Percentiles rank a stretch among this genome's conserved stretches.
These are phyloP conservation scores for Mucor circinelloides DNA, from an alignment of 371 early-diverging fungal species.

Conservation along the genomic window DNA sequence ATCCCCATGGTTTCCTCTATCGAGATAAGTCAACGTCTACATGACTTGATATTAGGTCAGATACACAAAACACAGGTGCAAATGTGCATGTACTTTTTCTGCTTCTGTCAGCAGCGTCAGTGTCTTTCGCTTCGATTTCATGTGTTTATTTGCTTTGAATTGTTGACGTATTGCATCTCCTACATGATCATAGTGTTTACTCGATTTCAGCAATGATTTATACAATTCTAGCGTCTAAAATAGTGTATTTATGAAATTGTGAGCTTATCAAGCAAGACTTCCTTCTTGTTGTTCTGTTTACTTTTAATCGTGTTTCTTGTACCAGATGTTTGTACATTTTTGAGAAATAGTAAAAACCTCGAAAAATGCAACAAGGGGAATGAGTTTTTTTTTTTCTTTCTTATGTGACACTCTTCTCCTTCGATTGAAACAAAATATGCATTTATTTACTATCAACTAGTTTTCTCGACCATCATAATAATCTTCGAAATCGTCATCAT, in stretches of 20 bases:
- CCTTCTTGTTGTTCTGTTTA: background rate
- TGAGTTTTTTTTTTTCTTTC: background rate
- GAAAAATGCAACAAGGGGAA: too few species aligned
- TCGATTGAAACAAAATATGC: background rate
- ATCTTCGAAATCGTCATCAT: constrained; percentile 9
- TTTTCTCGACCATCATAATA: constrained; percentile 5
- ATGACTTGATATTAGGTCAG: background rate
- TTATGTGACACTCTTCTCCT: background rate
- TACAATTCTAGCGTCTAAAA: constrained; percentile 27
- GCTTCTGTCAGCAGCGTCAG: constrained; percentile 12
- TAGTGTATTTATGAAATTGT: background rate
- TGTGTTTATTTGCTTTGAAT: constrained; percentile 17
- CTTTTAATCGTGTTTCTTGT: constrained; percentile 9
- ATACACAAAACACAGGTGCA: background rate
- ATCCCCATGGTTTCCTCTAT: constrained; percentile 2
- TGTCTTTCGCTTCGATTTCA: constrained; percentile 9
- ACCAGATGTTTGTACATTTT: background rate
- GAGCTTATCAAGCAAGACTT: background rate
- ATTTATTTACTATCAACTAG: background rate
- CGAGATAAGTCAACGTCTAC: constrained; percentile 11
- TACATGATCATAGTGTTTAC: constrained; percentile 10
- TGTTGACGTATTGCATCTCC: background rate
- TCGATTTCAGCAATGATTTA: constrained; percentile 18
- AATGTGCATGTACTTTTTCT: constrained; percentile 11
- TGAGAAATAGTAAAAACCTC: background rate